Evolutionary conservation across 306 rosid genomes (phyloP).

Genomic region (Trifolium repens): DNA sequence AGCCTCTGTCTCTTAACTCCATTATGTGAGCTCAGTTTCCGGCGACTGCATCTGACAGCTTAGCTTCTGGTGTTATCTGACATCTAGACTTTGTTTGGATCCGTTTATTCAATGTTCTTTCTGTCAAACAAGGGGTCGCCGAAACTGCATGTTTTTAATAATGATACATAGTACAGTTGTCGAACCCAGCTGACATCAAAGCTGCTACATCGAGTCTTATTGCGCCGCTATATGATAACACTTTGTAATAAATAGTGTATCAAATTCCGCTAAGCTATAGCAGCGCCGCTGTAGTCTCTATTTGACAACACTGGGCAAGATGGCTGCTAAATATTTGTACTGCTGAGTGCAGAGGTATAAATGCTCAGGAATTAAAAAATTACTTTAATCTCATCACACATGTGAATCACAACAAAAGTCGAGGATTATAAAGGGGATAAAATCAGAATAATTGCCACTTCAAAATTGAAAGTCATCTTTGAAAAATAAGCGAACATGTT

Average conservation of each 20-base stretch:
- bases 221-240: no score
- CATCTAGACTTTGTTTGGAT: neutral
- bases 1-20: slow-evolving; percentile 12
- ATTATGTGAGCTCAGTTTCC: neutral
- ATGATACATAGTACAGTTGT: neutral
- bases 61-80: neutral
- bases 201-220: neutral
- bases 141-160: slow-evolving; percentile 1
- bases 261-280: neutral
- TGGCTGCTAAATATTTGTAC: neutral
- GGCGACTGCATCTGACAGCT: neutral
- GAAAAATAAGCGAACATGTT: neutral
- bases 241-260: neutral
- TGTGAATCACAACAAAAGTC: neutral
- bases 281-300: neutral
- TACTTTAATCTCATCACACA: neutral
- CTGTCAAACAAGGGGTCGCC: neutral
- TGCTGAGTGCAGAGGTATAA: neutral
- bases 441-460: neutral
- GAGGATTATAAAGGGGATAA: neutral
- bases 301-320: neutral
- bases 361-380: neutral
- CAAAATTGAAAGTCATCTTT: neutral
- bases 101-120: neutral
- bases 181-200: neutral